These are phyloP conservation scores for Saturnispora halmiae DNA, from an alignment of 805 yeast genomes.

Conservation along the genomic window DNA sequence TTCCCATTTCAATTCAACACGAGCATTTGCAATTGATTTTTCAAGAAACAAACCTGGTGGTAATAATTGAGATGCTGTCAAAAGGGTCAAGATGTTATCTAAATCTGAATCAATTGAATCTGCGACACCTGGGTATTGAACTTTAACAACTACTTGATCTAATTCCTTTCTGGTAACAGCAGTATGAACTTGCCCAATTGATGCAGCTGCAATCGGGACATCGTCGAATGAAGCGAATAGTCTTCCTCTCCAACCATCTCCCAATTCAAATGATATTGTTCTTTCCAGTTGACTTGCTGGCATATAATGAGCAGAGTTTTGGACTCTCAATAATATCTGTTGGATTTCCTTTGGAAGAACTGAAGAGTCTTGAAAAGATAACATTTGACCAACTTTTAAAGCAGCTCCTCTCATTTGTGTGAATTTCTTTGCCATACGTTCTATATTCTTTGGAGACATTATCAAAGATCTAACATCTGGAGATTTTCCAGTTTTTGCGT, in stretches of 20 bases:
- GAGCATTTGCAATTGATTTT: constrained; percentile 84
- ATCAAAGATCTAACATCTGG: constrained; percentile 50
- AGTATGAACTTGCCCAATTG: constrained; percentile 92
- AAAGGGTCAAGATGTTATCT: constrained; percentile 69
- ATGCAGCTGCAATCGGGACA: constrained; percentile 92
- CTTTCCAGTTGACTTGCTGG: constrained; percentile 81
- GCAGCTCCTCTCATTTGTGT: constrained; percentile 99
- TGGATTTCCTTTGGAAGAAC: constrained; percentile 81
- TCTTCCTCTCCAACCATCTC: constrained; percentile 65
- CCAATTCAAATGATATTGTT: constrained; percentile 65
- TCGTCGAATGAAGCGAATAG: constrained; percentile 69
- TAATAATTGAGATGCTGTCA: constrained; percentile 77
- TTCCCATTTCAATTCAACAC: constrained; percentile 93
- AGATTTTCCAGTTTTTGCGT: constrained; percentile 38
- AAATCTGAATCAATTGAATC: constrained; percentile 90
- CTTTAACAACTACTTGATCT: constrained; percentile 81
- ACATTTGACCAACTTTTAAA: constrained; percentile 90
- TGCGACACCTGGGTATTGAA: constrained; percentile 96
- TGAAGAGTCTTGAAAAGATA: constrained; percentile 86
- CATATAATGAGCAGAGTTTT: constrained; percentile 94
- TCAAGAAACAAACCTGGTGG: constrained; percentile 92
- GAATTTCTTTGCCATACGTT: constrained; percentile 77
- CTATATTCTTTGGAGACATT: constrained; percentile 75
- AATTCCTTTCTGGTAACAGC: constrained; percentile 57
- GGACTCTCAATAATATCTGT: constrained; percentile 71